phyloP scores from a whole-genome alignment of 331 rosid species.

The Arachis monticola region DNA sequence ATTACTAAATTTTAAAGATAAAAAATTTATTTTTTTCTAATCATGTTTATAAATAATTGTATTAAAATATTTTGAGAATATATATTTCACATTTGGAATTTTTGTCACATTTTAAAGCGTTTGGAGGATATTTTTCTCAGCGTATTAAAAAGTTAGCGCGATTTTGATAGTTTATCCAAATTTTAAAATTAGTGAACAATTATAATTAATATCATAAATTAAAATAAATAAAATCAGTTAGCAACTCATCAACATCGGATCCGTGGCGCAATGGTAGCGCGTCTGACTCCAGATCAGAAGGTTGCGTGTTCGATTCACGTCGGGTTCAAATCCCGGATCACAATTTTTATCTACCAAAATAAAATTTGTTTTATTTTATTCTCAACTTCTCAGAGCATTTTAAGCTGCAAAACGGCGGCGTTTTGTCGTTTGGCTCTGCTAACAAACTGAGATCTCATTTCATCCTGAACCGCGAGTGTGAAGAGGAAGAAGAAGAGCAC shows the following conservation, averaged over 20 bases:
- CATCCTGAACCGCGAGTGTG: slow-evolving; percentile 5
- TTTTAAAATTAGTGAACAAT: too few relatives aligned
- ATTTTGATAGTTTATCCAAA: too few relatives aligned
- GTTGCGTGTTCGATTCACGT: slow-evolving; percentile 99
- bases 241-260: slow-evolving; percentile 41
- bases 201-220: too few relatives aligned
- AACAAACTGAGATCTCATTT: not conserved
- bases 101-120: too few relatives aligned
- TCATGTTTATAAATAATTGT: too few relatives aligned
- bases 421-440: not conserved
- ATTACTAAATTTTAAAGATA: too few relatives aligned
- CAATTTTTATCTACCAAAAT: too few relatives aligned
- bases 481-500: not conserved
- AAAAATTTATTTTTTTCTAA: too few relatives aligned
- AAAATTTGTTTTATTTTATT: not conserved
- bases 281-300: slow-evolving; percentile 99
- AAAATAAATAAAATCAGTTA: not conserved
- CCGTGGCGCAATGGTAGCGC: slow-evolving; percentile 99
- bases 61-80: too few relatives aligned
- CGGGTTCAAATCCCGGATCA: slow-evolving; percentile 60
- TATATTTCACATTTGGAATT: too few relatives aligned
- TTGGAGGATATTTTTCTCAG: too few relatives aligned
- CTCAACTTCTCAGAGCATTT: not conserved
- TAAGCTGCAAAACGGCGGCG: not conserved
- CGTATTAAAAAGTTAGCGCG: too few relatives aligned